Conservation (phyloP, 306 rosid genomes). For the Sphenostylis stenocarpa region DNA sequence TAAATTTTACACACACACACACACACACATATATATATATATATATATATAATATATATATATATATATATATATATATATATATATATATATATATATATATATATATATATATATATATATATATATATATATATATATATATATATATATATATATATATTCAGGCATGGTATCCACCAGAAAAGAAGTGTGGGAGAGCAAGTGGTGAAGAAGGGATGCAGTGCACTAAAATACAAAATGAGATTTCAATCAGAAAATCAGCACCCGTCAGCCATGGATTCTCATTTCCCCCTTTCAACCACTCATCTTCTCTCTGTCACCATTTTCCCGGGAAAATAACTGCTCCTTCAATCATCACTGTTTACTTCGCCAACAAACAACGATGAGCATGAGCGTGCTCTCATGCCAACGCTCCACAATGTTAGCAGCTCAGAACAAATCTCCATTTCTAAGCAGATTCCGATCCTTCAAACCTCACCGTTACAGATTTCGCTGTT, state of each 20-base stretch:
- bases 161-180: too few species aligned
- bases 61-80: too few species aligned
- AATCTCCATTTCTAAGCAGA: constrained; percentile 40
- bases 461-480: constrained; percentile 41
- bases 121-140: too few species aligned
- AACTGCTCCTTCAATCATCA: constrained; percentile 21
- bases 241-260: not conserved
- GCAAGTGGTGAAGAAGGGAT: not conserved
- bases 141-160: too few species aligned
- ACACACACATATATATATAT: too few species aligned
- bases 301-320: constrained; percentile 25
- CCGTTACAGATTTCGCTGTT: constrained; percentile 53
- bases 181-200: too few species aligned
- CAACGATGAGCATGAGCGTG: constrained; percentile 38
- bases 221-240: constrained; percentile 20
- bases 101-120: too few species aligned
- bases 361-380: not conserved
- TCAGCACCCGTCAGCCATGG: not conserved
- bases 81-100: too few species aligned
- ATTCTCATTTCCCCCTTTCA: not conserved
- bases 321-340: constrained; percentile 35
- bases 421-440: constrained; percentile 46
- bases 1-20: too few species aligned
- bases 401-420: constrained; percentile 59
- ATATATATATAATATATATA: too few species aligned